Evolutionary conservation across 208 protist species (phyloP).

Genomic region (Acanthamoeba royreba): DNA sequence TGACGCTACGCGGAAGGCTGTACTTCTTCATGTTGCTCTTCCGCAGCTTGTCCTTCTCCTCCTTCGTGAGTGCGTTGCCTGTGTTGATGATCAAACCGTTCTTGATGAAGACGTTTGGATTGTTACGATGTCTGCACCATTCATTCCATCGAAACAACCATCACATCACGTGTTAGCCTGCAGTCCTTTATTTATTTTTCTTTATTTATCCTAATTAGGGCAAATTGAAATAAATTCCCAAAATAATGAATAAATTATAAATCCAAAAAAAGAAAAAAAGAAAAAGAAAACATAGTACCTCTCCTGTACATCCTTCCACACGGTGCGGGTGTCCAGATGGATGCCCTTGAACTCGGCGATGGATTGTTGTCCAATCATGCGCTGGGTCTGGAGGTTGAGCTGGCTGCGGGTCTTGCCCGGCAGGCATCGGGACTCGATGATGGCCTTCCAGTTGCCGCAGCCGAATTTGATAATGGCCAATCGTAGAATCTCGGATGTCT

Average conservation of each 20-base stretch:
- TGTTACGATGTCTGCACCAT: background rate
- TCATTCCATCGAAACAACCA: background rate
- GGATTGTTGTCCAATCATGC: conserved; percentile 60
- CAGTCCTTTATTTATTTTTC: too few relatives aligned
- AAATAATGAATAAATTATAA: background rate
- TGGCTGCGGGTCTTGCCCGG: conserved; percentile 53
- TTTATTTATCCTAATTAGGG: too few relatives aligned
- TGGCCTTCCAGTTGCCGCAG: conserved; percentile 48
- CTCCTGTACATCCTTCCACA: background rate
- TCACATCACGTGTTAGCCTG: too few relatives aligned
- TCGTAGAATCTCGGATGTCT: conserved; percentile 50
- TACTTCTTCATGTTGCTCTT: background rate
- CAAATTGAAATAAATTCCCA: background rate
- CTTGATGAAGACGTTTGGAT: conserved; percentile 7
- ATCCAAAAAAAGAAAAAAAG: background rate
- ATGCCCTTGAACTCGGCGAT: conserved; percentile 43
- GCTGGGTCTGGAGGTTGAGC: conserved; percentile 57
- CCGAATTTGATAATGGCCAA: conserved; percentile 63
- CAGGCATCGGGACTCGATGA: background rate
- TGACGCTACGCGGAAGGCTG: background rate
- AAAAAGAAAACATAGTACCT: background rate
- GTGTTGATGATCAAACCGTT: conserved; percentile 63
- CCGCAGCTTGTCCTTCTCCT: background rate
- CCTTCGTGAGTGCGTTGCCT: background rate
- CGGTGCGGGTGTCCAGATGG: background rate